phyloP scores from a whole-genome alignment of 1,284 basidiomycete genomes.

The Ganoderma lingzhi region DNA sequence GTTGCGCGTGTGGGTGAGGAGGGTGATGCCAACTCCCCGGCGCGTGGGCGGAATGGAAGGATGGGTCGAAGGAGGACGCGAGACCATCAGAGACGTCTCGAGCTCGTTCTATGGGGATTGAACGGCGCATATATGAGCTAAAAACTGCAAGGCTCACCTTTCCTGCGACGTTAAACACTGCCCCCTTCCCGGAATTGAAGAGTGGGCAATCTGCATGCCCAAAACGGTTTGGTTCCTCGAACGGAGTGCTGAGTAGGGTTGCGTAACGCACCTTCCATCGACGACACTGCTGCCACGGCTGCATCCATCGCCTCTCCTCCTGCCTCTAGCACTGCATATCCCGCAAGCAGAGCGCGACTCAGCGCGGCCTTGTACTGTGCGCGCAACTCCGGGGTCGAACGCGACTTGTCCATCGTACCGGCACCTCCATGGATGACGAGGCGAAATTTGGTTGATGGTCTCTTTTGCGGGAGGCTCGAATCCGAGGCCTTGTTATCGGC shows the following conservation, averaged over 20 bases:
- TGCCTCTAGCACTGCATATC: slow-evolving; percentile 65
- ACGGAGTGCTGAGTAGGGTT: neutral
- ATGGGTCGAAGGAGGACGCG: slow-evolving; percentile 71
- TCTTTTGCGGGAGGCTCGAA: neutral
- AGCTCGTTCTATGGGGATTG: slow-evolving; percentile 68
- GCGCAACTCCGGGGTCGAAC: slow-evolving; percentile 70
- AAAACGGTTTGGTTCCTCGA: neutral
- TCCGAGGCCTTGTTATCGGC: neutral
- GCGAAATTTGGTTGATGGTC: slow-evolving; percentile 45
- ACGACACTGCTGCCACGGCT: slow-evolving; percentile 75
- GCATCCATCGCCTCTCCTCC: slow-evolving; percentile 87
- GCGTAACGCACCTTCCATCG: slow-evolving; percentile 69
- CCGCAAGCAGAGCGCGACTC: slow-evolving; percentile 62
- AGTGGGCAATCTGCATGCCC: slow-evolving; percentile 67
- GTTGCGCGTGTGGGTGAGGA: slow-evolving; percentile 74
- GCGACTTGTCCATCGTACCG: slow-evolving; percentile 65
- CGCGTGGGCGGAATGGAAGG: slow-evolving; percentile 64
- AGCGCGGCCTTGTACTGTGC: slow-evolving; percentile 66
- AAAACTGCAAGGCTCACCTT: slow-evolving; percentile 53
- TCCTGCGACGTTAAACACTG: slow-evolving; percentile 81
- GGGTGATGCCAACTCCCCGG: slow-evolving; percentile 69
- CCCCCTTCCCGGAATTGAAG: slow-evolving; percentile 82
- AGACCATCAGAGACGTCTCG: slow-evolving; percentile 82
- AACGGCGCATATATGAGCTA: neutral
- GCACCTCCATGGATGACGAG: slow-evolving; percentile 86